These are phyloP conservation scores for Xylaria hypoxylon DNA, from an alignment of 2,329 filamentous ascomycete species.

Conservation along the genomic window DNA sequence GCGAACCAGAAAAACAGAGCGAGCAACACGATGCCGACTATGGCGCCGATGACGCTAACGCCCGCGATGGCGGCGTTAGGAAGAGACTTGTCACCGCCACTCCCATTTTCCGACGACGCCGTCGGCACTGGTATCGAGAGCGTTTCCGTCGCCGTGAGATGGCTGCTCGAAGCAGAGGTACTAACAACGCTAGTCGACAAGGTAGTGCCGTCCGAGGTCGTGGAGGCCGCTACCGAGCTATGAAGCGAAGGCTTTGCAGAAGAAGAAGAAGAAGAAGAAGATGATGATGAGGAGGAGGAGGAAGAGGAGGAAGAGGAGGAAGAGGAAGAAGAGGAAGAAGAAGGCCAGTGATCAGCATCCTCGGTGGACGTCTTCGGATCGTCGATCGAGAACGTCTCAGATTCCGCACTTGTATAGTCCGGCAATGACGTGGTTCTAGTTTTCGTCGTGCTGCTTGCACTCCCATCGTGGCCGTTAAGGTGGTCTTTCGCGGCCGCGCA, in stretches of 20 bases:
- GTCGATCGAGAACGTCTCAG: constrained; percentile 1
- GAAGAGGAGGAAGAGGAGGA: too few species aligned
- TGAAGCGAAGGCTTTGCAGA: background rate
- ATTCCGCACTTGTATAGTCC: background rate
- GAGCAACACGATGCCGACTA: constrained; percentile 37
- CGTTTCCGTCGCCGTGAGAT: constrained; percentile 17
- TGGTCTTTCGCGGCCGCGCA: constrained; percentile 16
- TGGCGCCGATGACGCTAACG: constrained; percentile 39
- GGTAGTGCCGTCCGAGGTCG: constrained; percentile 10
- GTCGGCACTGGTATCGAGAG: constrained; percentile 19
- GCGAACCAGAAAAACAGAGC: constrained; percentile 42
- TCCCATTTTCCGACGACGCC: background rate
- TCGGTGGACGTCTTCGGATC: constrained; percentile 5
- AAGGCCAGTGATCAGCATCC: too few species aligned
- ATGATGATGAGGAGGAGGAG: too few species aligned
- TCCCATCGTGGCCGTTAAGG: background rate
- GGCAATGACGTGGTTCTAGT: background rate
- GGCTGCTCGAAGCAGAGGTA: constrained; percentile 4
- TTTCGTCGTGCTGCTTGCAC: background rate
- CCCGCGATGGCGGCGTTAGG: constrained; percentile 38
- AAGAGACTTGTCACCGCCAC: background rate
- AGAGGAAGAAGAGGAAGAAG: too few species aligned
- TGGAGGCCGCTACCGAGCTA: constrained; percentile 19
- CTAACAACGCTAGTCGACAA: constrained; percentile 23
- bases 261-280: background rate